Percentiles rank a stretch among this genome's conserved stretches.
phyloP scores from a whole-genome alignment of 129 eudicot genomes.

The Ambrosia trifida region DNA sequence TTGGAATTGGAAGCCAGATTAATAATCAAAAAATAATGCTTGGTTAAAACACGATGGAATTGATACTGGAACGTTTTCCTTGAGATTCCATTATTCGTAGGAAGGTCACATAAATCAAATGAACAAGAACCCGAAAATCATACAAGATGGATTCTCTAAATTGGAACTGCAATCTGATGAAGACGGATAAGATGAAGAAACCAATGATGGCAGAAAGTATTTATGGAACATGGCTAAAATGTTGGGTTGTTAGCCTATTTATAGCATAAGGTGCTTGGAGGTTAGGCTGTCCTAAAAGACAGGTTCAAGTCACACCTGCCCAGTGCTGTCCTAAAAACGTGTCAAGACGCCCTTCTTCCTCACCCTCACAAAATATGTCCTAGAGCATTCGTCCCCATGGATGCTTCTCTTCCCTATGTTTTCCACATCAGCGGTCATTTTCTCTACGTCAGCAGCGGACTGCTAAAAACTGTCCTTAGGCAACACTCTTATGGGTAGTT shows the following conservation, averaged over 20 bases:
- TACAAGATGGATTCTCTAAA: not conserved
- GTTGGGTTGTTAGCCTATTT: not conserved
- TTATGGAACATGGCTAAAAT: not conserved
- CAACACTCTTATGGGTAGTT: too few species aligned
- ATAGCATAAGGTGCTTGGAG: not conserved
- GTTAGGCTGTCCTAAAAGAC: too few species aligned
- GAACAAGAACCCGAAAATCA: not conserved
- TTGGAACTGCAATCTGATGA: too few species aligned
- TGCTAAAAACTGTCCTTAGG: too few species aligned
- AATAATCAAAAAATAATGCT: not conserved
- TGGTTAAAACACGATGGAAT: not conserved
- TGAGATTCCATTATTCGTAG: not conserved
- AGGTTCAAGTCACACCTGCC: too few species aligned
- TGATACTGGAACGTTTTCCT: not conserved
- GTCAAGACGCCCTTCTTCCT: not conserved
- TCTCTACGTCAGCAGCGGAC: too few species aligned
- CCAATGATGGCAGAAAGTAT: too few species aligned
- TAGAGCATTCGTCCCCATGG: not conserved
- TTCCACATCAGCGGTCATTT: not conserved
- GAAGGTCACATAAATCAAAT: not conserved
- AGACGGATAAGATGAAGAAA: too few species aligned
- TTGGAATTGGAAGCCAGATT: not conserved
- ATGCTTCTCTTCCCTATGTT: not conserved
- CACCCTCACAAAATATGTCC: not conserved
- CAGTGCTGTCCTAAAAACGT: too few species aligned